Evolutionary conservation across 805 yeast species (phyloP).

Genomic region (Myxozyma geophila): DNA sequence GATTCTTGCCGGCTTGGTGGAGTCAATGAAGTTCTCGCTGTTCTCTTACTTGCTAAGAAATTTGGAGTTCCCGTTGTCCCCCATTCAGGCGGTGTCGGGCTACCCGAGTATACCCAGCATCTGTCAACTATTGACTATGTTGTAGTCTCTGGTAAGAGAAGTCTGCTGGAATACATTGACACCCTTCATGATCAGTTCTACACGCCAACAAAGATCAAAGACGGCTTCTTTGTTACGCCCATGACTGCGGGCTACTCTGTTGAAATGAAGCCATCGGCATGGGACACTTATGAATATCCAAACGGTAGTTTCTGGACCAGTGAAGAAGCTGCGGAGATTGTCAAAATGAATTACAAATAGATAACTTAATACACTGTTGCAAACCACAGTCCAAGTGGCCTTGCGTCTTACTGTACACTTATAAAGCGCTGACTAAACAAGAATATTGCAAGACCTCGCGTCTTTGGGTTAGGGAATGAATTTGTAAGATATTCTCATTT

Average conservation of each 20-base stretch:
- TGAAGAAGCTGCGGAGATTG: conserved; percentile 18
- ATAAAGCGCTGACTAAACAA: neutral
- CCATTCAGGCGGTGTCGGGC: conserved; percentile 48
- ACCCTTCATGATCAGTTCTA: conserved; percentile 45
- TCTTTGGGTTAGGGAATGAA: conserved; percentile 1
- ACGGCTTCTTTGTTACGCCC: conserved; percentile 45
- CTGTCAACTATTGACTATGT: conserved; percentile 46
- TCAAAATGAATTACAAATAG: conserved; percentile 5
- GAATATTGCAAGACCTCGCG: neutral
- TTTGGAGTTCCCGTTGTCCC: conserved; percentile 46
- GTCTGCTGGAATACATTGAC: conserved; percentile 45
- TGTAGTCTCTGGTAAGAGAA: conserved; percentile 42
- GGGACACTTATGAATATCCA: conserved; percentile 42
- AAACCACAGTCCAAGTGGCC: no score
- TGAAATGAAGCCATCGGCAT: conserved; percentile 41
- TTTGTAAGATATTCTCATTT: neutral
- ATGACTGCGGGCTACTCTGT: conserved; percentile 46
- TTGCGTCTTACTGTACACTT: neutral
- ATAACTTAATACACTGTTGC: neutral
- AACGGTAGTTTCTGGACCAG: conserved; percentile 45
- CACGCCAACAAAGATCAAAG: conserved; percentile 42
- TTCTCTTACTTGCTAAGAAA: conserved; percentile 45
- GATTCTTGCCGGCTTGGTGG: conserved; percentile 48
- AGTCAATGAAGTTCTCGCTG: conserved; percentile 46
- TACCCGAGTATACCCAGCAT: conserved; percentile 48